phyloP scores from a whole-genome alignment of 139 green algal genomes.

The Chlamydomonas sphaeroides region DNA sequence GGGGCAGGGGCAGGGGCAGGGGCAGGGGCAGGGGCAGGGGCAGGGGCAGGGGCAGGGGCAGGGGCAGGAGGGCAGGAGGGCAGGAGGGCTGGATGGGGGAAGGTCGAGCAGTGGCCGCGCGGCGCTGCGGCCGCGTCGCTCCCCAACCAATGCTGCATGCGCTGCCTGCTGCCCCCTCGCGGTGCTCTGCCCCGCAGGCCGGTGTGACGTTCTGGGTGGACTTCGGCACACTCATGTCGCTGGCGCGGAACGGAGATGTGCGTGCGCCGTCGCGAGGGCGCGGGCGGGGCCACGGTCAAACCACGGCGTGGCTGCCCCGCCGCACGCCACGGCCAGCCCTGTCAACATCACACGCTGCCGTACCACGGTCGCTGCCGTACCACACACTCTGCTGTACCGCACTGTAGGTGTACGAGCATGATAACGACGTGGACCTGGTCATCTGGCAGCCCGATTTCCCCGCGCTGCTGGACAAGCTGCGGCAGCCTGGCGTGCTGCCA shows the following conservation, averaged over 20 bases:
- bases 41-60: no score
- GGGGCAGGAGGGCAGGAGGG: no score
- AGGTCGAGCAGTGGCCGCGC: no score
- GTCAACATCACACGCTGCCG: no score
- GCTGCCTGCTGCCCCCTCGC: background rate
- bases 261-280: no score
- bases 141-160: background rate
- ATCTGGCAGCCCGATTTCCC: constrained; percentile 20
- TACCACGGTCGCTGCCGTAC: no score
- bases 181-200: background rate
- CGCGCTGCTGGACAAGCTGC: background rate
- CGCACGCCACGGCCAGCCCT: no score
- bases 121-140: background rate
- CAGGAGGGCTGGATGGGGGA: no score
- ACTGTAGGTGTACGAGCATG: background rate
- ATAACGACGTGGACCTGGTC: constrained; percentile 39
- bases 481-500: constrained; percentile 3
- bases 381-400: constrained; percentile 7
- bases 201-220: constrained; percentile 35
- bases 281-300: no score
- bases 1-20: no score
- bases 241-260: background rate
- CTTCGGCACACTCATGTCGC: constrained; percentile 36
- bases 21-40: no score
- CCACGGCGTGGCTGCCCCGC: no score